Evolutionary conservation across 441 rosid species (phyloP).

Genomic region (Geranium incanum): DNA sequence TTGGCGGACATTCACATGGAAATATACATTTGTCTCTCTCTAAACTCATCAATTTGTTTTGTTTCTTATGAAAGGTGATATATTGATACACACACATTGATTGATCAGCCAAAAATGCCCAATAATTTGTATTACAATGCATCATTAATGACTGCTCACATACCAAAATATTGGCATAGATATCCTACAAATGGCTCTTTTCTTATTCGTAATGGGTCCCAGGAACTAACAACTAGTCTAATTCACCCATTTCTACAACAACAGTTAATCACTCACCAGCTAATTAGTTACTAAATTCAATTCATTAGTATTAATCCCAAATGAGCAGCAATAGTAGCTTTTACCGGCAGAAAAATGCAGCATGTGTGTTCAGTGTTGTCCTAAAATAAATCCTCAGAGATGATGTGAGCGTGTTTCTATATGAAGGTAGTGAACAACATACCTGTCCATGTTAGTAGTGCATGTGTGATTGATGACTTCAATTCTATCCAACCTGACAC

Average conservation of each 20-base stretch:
- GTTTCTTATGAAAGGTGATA: neutral
- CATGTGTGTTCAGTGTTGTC: too few species aligned
- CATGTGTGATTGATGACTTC: conserved; percentile 1
- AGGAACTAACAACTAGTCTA: neutral
- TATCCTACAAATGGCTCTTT: neutral
- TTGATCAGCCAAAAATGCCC: conserved; percentile 7
- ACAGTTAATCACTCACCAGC: neutral
- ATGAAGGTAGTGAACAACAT: neutral
- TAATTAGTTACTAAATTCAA: neutral
- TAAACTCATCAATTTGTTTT: neutral
- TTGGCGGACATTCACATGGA: conserved; percentile 50
- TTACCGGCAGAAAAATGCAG: neutral
- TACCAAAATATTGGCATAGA: conserved; percentile 7
- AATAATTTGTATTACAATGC: neutral
- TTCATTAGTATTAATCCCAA: neutral
- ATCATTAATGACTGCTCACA: conserved; percentile 4
- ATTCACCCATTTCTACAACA: neutral
- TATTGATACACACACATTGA: neutral
- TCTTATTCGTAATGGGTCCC: neutral
- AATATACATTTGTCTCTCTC: conserved; percentile 24
- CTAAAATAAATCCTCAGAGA: too few species aligned
- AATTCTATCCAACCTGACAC: too few species aligned
- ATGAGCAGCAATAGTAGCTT: neutral
- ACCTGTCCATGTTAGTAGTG: neutral
- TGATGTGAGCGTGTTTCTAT: too few species aligned